These are phyloP conservation scores for Trichomonascaceae sp. DNA, from an alignment of 1,139 yeast species.

Conservation along the genomic window DNA sequence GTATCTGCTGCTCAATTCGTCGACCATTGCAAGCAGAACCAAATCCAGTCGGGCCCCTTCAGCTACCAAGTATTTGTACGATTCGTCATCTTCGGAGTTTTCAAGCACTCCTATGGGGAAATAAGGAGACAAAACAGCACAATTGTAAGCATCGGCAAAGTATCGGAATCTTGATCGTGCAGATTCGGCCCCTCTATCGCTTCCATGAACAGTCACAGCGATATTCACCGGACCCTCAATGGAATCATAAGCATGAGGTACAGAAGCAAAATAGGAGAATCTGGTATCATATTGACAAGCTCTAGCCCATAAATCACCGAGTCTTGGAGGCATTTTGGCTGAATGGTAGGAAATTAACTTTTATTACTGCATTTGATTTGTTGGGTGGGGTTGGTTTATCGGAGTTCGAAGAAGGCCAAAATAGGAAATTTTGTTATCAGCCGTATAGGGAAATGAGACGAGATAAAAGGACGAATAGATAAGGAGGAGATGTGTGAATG, in stretches of 20 bases:
- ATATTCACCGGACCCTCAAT: background rate
- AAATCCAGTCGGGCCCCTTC: constrained; percentile 8
- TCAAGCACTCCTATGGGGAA: constrained; percentile 12
- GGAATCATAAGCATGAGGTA: constrained; percentile 6
- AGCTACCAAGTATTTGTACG: constrained; percentile 10
- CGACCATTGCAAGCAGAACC: constrained; percentile 10
- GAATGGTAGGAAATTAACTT: background rate
- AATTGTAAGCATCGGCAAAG: constrained; percentile 11
- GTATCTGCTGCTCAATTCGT: constrained; percentile 3
- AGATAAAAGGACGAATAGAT: no score
- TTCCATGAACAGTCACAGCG: constrained; percentile 12
- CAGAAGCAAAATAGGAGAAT: constrained; percentile 9
- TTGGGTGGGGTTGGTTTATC: background rate
- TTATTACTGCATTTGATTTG: background rate
- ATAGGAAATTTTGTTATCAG: background rate
- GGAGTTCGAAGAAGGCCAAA: background rate
- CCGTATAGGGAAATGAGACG: background rate
- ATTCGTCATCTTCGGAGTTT: constrained; percentile 3
- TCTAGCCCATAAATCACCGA: constrained; percentile 6
- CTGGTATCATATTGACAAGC: constrained; percentile 7
- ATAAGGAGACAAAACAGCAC: constrained; percentile 10
- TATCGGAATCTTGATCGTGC: constrained; percentile 9
- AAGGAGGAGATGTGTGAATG: no score
- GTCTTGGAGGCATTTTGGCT: constrained; percentile 1
- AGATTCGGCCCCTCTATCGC: constrained; percentile 9